Evolutionary conservation across 352 stramenopile genomes (phyloP), one percentile per base, ranked within the genome.

Genomic region (Pythium periplocum): DNA sequence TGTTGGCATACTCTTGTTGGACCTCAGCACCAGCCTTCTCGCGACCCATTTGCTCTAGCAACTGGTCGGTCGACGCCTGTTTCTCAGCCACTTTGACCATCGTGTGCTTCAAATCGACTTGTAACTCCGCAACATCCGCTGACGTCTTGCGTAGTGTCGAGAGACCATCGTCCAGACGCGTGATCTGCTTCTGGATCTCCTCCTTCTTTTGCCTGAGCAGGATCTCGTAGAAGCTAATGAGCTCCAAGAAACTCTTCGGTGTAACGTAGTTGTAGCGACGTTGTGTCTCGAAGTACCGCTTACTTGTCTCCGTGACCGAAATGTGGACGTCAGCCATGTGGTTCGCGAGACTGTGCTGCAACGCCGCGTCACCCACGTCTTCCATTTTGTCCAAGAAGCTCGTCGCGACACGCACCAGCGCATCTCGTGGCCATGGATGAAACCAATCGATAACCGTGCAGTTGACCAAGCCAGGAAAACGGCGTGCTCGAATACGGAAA

Each of bases 361-460:
- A 69, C 30, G 75, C 45, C 2, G 68, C 67, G 36, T 93, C 78
- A 33, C 83, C 83, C 8, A 96, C 65, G 48, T 98, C 89, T 9
- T 98, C 89, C 30, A 99, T 85, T 51, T 99, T 97, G 53, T 97
- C 88, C 11, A 99, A 67, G 61, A 98, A 98, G 38, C 89, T 90
- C 3, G 83, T 75, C 0, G 96, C 96, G n/a, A 99, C 96, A 32
- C 87, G 96, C n/a, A 99, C 87, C 30, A 99, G 73, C 1, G 96
- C 96, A 47, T 99, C 94, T 37, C 90, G 81, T 33, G 96, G 96
- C 96, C 96, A 99, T 2, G 96, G 87, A 65, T 99, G 96, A 67
- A 99, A 99, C 80, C 96, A 98, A 61, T 99, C 94, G 55, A 99
- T 99, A 17, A 96, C 83, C 4, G 96, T 99, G 57, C 86, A 98